Percentiles rank a stretch among this genome's conserved stretches.
Conservation (phyloP, 192 early-diverging fungal genomes). For the Backusella australiensis region DNA sequence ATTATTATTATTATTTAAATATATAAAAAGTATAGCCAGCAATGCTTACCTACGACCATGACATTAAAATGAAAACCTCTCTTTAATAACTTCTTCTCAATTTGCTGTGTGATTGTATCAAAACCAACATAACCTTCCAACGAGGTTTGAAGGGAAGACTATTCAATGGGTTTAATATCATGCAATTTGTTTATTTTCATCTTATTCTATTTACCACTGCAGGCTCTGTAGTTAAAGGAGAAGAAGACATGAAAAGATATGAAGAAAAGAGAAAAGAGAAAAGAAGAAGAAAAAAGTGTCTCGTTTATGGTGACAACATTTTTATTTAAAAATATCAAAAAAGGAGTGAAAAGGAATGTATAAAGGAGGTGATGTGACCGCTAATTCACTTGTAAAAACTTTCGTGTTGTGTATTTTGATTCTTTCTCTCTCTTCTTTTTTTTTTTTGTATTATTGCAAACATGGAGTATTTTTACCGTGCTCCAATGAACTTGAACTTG, state of each 20-base stretch:
- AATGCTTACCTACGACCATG: constrained; percentile 87
- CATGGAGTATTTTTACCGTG: too few species aligned
- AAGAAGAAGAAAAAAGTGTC: constrained; percentile 4
- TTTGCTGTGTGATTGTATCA: constrained; percentile 94
- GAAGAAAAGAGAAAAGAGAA: constrained; percentile 6
- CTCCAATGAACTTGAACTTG: too few species aligned
- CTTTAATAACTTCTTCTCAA: constrained; percentile 95
- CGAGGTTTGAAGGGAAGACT: constrained; percentile 41
- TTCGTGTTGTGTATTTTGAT: too few species aligned
- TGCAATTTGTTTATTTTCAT: neutral
- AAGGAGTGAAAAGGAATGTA: neutral
- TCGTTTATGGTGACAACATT: neutral
- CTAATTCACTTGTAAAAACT: neutral
- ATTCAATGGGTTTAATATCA: neutral
- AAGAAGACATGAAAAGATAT: constrained; percentile 14
- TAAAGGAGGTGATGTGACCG: neutral
- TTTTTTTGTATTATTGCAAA: too few species aligned
- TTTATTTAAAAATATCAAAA: neutral
- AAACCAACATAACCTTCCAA: constrained; percentile 95
- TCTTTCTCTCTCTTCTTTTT: too few species aligned
- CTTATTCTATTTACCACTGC: constrained; percentile 12
- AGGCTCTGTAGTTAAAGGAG: constrained; percentile 12
- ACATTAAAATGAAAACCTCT: constrained; percentile 96
- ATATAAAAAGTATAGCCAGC: neutral
- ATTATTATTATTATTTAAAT: neutral